Percentiles rank a stretch among this genome's conserved stretches.
These are phyloP conservation scores for Penicillium brevicompactum DNA, from an alignment of 2,329 filamentous ascomycete genomes.

Conservation along the genomic window DNA sequence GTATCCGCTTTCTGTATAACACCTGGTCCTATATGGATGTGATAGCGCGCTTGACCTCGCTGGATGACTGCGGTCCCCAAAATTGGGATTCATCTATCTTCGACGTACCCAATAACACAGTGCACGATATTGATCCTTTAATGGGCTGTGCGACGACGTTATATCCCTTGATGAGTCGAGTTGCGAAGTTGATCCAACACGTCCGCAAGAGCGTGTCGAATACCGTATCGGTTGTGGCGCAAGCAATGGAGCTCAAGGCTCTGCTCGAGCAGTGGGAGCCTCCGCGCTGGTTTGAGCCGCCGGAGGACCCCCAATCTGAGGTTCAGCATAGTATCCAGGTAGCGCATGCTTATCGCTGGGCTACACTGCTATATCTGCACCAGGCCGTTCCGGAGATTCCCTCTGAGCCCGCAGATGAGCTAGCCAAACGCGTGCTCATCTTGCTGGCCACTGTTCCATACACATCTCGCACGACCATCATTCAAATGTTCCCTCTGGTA, in stretches of 20 bases:
- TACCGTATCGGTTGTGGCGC: constrained; percentile 61
- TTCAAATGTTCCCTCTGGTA: constrained; percentile 71
- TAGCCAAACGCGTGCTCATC: constrained; percentile 64
- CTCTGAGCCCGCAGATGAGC: constrained; percentile 56
- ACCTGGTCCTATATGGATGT: constrained; percentile 76
- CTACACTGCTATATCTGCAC: constrained; percentile 67
- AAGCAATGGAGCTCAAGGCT: constrained; percentile 63
- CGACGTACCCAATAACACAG: constrained; percentile 46
- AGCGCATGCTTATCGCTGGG: constrained; percentile 68
- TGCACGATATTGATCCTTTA: constrained; percentile 66
- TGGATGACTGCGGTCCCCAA: constrained; percentile 59
- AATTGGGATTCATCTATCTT: constrained; percentile 43
- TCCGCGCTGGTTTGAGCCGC: constrained; percentile 59
- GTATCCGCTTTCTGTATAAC: constrained; percentile 69
- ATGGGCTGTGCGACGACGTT: constrained; percentile 70
- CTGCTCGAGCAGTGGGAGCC: constrained; percentile 64
- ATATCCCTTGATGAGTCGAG: constrained; percentile 68
- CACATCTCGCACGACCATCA: constrained; percentile 64
- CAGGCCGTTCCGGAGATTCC: constrained; percentile 70
- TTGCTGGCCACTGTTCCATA: constrained; percentile 65
- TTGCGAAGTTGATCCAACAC: constrained; percentile 66
- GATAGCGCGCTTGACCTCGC: constrained; percentile 66
- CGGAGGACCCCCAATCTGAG: constrained; percentile 64
- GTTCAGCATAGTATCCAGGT: constrained; percentile 67
- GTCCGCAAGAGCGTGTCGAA: constrained; percentile 60